Percentiles rank a stretch among this genome's conserved stretches.
Evolutionary conservation across 495 filamentous ascomycete genomes (phyloP).

Genomic region (Cercophora newfieldiana): DNA sequence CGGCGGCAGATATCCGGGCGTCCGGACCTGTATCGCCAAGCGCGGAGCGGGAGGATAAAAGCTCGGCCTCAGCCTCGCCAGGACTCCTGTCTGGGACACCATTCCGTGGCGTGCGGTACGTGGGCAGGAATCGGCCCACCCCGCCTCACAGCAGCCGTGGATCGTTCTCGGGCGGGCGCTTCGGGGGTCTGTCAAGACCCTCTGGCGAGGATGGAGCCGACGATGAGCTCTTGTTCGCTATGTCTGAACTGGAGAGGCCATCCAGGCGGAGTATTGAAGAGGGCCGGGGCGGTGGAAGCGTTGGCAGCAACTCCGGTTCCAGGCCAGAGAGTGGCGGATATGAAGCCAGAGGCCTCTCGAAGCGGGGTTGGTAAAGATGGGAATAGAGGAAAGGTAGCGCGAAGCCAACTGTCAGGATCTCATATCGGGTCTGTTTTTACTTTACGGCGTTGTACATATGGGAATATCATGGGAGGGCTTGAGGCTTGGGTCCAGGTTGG

Average conservation of each 20-base stretch:
- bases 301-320: neutral
- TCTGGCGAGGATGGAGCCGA: slow-evolving; percentile 57
- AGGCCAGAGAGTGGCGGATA: slow-evolving; percentile 9
- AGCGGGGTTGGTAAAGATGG: slow-evolving; percentile 29
- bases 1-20: slow-evolving; percentile 45
- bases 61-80: slow-evolving; percentile 31
- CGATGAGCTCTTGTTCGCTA: slow-evolving; percentile 85
- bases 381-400: neutral
- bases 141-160: slow-evolving; percentile 38
- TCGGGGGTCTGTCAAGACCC: slow-evolving; percentile 36
- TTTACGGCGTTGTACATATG: slow-evolving; percentile 6
- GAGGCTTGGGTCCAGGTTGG: neutral
- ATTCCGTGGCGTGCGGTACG: slow-evolving; percentile 35
- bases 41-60: slow-evolving; percentile 36
- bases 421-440: neutral
- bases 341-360: slow-evolving; percentile 6
- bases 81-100: slow-evolving; percentile 30
- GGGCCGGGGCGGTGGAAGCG: slow-evolving; percentile 45
- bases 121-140: slow-evolving; percentile 27
- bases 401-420: neutral
- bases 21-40: slow-evolving; percentile 36
- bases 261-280: slow-evolving; percentile 76
- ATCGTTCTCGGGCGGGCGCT: slow-evolving; percentile 44
- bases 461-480: neutral
- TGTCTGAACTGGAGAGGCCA: slow-evolving; percentile 75